Evolutionary conservation across 345 rosid species (phyloP).

Genomic region (Dimocarpus longan): DNA sequence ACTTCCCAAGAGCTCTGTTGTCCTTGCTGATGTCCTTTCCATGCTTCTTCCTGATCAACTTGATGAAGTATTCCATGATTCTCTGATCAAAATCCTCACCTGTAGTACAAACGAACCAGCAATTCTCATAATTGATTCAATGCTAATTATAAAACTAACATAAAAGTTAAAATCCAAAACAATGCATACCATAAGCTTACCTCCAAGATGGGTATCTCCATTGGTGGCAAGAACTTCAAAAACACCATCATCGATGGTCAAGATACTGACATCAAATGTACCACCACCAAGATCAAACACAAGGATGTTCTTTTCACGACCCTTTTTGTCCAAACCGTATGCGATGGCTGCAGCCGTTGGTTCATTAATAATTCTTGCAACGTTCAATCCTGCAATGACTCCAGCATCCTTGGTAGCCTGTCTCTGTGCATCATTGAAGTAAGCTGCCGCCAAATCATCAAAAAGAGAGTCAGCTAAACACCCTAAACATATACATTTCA

Average conservation of each 20-base stretch:
- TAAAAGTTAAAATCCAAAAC: neutral
- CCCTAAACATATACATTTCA: neutral
- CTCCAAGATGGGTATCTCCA: slow-evolving; percentile 37
- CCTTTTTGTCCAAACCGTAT: slow-evolving; percentile 32
- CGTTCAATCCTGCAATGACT: slow-evolving; percentile 26
- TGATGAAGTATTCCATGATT: slow-evolving; percentile 36
- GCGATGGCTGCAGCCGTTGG: slow-evolving; percentile 37
- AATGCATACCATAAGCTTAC: neutral
- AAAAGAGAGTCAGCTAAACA: neutral
- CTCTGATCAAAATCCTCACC: slow-evolving; percentile 42
- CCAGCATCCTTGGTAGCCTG: slow-evolving; percentile 35
- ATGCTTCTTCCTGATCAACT: slow-evolving; percentile 36
- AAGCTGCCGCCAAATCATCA: slow-evolving; percentile 5
- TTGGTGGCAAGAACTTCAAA: slow-evolving; percentile 30
- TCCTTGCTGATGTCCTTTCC: slow-evolving; percentile 37
- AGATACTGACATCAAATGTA: slow-evolving; percentile 29
- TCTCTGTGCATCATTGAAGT: slow-evolving; percentile 37
- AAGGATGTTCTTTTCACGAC: slow-evolving; percentile 32
- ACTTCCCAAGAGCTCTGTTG: slow-evolving; percentile 36
- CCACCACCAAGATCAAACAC: slow-evolving; percentile 25
- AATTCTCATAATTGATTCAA: neutral
- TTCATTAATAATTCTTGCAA: slow-evolving; percentile 32
- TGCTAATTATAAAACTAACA: neutral
- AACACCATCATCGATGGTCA: slow-evolving; percentile 34
- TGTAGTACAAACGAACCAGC: neutral